These are phyloP conservation scores for Globisporangium radiosum DNA, from an alignment of 352 stramenopile species.

Conservation along the genomic window DNA sequence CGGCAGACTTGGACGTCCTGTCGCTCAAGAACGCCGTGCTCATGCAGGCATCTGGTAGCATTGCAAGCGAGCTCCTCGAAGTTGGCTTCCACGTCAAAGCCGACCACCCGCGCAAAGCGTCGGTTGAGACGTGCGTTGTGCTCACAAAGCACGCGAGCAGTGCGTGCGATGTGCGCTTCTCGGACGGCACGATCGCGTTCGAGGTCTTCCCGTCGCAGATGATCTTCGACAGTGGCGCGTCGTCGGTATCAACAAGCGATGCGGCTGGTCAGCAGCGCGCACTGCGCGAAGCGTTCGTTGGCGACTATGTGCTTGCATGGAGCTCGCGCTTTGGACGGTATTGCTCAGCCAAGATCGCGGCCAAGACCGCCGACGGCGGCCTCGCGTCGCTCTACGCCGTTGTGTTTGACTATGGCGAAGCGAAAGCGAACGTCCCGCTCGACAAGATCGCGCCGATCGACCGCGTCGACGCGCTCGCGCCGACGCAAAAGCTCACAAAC, in stretches of 20 bases:
- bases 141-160: slow-evolving; percentile 56
- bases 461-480: slow-evolving; percentile 42
- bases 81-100: slow-evolving; percentile 72
- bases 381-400: slow-evolving; percentile 34
- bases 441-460: slow-evolving; percentile 53
- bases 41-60: slow-evolving; percentile 35
- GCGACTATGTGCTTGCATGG: slow-evolving; percentile 64
- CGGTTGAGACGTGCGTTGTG: slow-evolving; percentile 61
- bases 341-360: slow-evolving; percentile 45
- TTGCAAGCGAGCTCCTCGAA: slow-evolving; percentile 29
- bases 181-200: slow-evolving; percentile 71
- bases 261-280: slow-evolving; percentile 10
- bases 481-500: slow-evolving; percentile 63
- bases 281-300: slow-evolving; percentile 20
- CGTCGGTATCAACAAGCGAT: background rate
- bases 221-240: slow-evolving; percentile 39
- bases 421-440: slow-evolving; percentile 35
- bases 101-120: slow-evolving; percentile 49
- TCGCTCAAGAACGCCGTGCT: slow-evolving; percentile 74
- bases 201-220: slow-evolving; percentile 77
- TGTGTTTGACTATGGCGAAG: slow-evolving; percentile 70
- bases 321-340: slow-evolving; percentile 67
- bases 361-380: slow-evolving; percentile 19
- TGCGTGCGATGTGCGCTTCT: slow-evolving; percentile 65
- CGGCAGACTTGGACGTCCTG: slow-evolving; percentile 48